These are phyloP conservation scores for Xylaria sp. DNA, from an alignment of 2,329 filamentous ascomycete species.

Conservation along the genomic window DNA sequence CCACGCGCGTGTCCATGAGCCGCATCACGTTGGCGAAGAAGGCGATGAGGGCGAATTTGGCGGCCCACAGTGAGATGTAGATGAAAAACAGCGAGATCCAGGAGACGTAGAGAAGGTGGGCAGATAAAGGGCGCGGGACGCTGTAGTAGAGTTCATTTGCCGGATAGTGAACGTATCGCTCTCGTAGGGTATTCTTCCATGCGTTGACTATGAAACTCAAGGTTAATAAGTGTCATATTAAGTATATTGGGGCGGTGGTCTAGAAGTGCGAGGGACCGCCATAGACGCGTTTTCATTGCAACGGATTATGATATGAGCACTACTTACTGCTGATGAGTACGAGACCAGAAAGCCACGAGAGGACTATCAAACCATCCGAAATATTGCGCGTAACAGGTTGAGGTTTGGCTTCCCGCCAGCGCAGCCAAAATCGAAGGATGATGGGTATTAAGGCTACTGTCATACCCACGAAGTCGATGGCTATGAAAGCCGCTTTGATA, in stretches of 20 bases:
- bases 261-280: not conserved
- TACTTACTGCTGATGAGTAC: constrained; percentile 39
- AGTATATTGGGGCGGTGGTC: not conserved
- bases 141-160: constrained; percentile 41
- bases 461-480: constrained; percentile 43
- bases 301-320: not conserved
- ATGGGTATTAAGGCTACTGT: constrained; percentile 42
- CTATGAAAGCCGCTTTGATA: constrained; percentile 43
- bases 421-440: constrained; percentile 43
- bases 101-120: constrained; percentile 42
- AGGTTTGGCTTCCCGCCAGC: constrained; percentile 33
- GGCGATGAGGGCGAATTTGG: constrained; percentile 43
- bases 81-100: constrained; percentile 45
- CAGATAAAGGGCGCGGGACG: constrained; percentile 36
- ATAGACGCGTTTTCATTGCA: not conserved
- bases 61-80: constrained; percentile 44
- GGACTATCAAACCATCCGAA: constrained; percentile 40
- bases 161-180: constrained; percentile 37
- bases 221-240: not conserved
- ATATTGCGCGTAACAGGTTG: constrained; percentile 36
- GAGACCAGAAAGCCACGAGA: constrained; percentile 42
- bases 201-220: constrained; percentile 32
- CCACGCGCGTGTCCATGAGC: constrained; percentile 32
- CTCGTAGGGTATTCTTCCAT: constrained; percentile 43
- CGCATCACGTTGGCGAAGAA: constrained; percentile 39